Base-by-base conservation (phyloP, 176 grass and related monocot genomes). In the Musa acuminata region DNA sequence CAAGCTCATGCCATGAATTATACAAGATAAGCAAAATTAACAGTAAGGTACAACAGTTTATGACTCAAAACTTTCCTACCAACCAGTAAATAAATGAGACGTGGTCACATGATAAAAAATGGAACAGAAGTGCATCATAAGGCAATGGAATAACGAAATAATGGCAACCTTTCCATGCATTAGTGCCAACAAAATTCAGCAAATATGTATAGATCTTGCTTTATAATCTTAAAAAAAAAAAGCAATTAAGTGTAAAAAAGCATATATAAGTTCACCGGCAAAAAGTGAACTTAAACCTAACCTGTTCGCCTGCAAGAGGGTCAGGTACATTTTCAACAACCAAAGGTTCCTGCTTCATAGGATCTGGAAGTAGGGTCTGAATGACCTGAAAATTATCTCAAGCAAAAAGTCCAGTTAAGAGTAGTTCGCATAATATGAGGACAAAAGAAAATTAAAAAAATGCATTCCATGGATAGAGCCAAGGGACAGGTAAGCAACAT, bases 291-390 rank as follows among this genome's bases (percentile, higher is more conserved):
- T 80, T 75, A 66, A 53, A n/a, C 49, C 25, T 63, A 64, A 93
- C 94, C 90, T 98, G 90, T 80, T 98, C 94, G 69, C 90, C 87
- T 5, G 90, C 90, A 82, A 93, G 88, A 76, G 94, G 88, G 70
- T 98, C 86, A 72, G 86, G 86, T 51, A 81, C 78, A 83, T 91
- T 90, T 84, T 98, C 94, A 70, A 91, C 75, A 76, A 98, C 79
- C 21, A 98, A 93, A 58, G 80, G 80, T 68, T 98, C 87, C 84
- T 89, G 90, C 72, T 70, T 85, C 50, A 76, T 87, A 66, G 88
- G 73, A 50, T 98, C 94, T 87, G 94, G 86, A 89, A 80, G 71
- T 69, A 93, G 88, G 12, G 90, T 85, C 24, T 84, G 77, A 80
- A 86, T 58, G 80, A 93, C 77, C 94, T 98, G 84, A 79, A 80